These are phyloP conservation scores for Aspergillus affinis DNA, from an alignment of 495 filamentous ascomycete genomes.

Conservation along the genomic window DNA sequence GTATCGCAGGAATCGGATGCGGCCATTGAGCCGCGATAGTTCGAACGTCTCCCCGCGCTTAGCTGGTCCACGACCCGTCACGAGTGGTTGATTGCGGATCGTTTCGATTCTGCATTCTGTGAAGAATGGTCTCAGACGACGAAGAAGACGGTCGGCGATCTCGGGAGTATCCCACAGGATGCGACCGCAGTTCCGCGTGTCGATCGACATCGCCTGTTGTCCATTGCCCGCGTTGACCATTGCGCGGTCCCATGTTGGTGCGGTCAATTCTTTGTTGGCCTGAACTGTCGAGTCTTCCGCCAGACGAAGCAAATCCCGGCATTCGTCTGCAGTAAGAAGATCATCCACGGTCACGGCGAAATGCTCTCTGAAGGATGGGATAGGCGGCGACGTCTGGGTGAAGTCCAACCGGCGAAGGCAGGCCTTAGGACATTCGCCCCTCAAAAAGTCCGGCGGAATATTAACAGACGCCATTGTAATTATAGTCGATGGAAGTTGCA, in stretches of 20 bases:
- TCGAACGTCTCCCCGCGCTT: slow-evolving; percentile 50
- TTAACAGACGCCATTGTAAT: slow-evolving; percentile 26
- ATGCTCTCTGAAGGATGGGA: slow-evolving; percentile 54
- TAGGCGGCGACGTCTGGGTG: slow-evolving; percentile 36
- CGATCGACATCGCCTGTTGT: slow-evolving; percentile 51
- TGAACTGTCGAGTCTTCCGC: slow-evolving; percentile 48
- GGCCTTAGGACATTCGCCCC: slow-evolving; percentile 15
- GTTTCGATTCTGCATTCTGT: slow-evolving; percentile 33
- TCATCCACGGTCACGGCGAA: slow-evolving; percentile 66
- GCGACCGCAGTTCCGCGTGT: slow-evolving; percentile 68
- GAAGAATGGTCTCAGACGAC: slow-evolving; percentile 51
- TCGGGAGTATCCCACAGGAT: slow-evolving; percentile 71
- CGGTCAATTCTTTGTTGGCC: neutral
- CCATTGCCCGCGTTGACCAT: slow-evolving; percentile 66
- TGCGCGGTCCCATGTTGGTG: slow-evolving; percentile 34
- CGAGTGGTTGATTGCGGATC: slow-evolving; percentile 35
- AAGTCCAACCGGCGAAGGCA: slow-evolving; percentile 49
- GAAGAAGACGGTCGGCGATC: slow-evolving; percentile 62
- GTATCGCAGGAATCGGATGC: slow-evolving; percentile 80
- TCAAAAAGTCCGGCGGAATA: neutral
- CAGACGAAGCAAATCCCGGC: slow-evolving; percentile 52
- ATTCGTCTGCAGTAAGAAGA: slow-evolving; percentile 60
- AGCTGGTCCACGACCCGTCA: slow-evolving; percentile 41
- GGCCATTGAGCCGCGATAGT: slow-evolving; percentile 67
- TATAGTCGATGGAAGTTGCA: neutral